phyloP scores from a whole-genome alignment of 345 rosid species.

The Salix koriyanagi region DNA sequence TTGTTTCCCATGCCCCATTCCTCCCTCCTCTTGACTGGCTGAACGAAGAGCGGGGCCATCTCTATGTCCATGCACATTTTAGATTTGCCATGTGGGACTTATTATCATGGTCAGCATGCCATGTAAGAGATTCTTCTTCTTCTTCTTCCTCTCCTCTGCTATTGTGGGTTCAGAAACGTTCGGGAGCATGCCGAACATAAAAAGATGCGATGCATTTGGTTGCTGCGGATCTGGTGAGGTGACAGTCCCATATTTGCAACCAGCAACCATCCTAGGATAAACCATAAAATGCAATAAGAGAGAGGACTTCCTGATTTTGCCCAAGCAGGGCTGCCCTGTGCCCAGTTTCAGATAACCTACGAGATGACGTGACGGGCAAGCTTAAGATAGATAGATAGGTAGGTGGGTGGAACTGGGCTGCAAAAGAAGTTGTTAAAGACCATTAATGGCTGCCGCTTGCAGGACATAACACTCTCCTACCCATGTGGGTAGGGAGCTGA shows the following conservation, averaged over 20 bases:
- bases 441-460: not conserved
- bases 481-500: not conserved
- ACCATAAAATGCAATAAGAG: not conserved
- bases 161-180: slow-evolving; percentile 7
- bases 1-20: slow-evolving; percentile 1
- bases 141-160: not conserved
- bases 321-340: not conserved
- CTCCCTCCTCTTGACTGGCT: slow-evolving; percentile 14
- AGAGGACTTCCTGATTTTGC: not conserved
- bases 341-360: not conserved
- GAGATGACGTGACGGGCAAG: not conserved
- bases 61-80: slow-evolving; percentile 6
- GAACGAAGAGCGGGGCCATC: not conserved
- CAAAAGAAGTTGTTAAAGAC: not conserved
- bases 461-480: not conserved
- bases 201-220: not conserved
- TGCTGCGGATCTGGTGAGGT: slow-evolving; percentile 21
- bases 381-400: not conserved
- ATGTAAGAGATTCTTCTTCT: not conserved
- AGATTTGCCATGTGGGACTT: slow-evolving; percentile 18
- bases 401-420: not conserved
- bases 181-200: slow-evolving; percentile 12
- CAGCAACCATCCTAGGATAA: not conserved
- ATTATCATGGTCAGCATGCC: not conserved
- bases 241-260: not conserved